These are phyloP conservation scores for Echinochloa phyllopogon DNA, from an alignment of 176 grass and related monocot genomes.

Conservation along the genomic window DNA sequence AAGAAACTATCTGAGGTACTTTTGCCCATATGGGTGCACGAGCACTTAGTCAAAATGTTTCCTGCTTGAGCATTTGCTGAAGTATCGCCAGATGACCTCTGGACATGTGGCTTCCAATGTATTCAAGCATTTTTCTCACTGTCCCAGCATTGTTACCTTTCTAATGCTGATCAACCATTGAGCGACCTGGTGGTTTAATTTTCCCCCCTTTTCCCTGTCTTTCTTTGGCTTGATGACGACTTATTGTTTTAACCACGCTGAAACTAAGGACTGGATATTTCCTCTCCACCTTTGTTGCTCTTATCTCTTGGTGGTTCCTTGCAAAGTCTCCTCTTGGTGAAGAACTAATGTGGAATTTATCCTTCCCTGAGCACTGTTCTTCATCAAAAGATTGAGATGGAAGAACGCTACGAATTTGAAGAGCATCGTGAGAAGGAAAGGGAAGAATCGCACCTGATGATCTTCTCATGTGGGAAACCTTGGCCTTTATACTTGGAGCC, in stretches of 20 bases:
- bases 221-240: conserved; percentile 31
- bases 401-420: neutral
- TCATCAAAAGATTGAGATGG: conserved; percentile 29
- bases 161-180: too few species aligned
- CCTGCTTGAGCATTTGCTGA: neutral
- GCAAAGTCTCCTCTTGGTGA: conserved; percentile 30
- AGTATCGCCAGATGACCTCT: neutral
- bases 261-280: conserved; percentile 7
- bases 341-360: neutral
- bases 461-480: conserved; percentile 40
- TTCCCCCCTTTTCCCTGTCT: neutral
- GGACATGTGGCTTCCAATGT: neutral
- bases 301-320: conserved; percentile 3
- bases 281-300: neutral
- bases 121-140: conserved; percentile 17
- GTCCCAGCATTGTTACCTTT: neutral
- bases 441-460: conserved; percentile 20
- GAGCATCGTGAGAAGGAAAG: neutral
- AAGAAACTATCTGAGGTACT: neutral
- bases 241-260: conserved; percentile 52
- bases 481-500: conserved; percentile 47
- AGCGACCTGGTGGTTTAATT: neutral
- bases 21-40: neutral
- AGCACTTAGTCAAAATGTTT: neutral
- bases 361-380: neutral